Conservation (phyloP, 768 basidiomycete genomes). For the Rubroboletus satanas region DNA sequence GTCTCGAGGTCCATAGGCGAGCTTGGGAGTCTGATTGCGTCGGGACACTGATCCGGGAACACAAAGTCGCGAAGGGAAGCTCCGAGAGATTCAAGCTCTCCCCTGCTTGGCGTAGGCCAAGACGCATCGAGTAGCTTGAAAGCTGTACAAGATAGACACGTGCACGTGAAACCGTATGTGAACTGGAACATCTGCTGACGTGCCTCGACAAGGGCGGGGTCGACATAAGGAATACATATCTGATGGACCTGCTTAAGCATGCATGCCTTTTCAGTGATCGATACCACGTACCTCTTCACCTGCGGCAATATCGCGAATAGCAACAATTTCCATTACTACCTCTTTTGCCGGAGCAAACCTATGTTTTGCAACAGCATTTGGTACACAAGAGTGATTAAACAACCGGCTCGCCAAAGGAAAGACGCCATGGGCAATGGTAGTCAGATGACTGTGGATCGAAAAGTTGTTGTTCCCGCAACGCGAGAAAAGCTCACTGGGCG, state of each 20-base stretch:
- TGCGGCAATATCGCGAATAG: constrained; percentile 50
- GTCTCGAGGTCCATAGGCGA: constrained; percentile 23
- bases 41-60: constrained; percentile 27
- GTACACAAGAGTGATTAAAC: constrained; percentile 80
- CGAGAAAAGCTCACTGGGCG: constrained; percentile 37
- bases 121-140: constrained; percentile 38
- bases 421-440: constrained; percentile 65
- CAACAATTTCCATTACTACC: constrained; percentile 61
- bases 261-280: not conserved
- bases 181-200: constrained; percentile 54
- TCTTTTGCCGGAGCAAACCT: constrained; percentile 35
- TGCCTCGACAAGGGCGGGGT: constrained; percentile 65
- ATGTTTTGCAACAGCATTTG: constrained; percentile 68
- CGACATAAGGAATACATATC: constrained; percentile 75
- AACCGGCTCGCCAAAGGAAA: constrained; percentile 75
- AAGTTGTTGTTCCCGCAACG: constrained; percentile 85
- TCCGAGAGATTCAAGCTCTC: constrained; percentile 13
- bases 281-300: constrained; percentile 60
- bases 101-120: constrained; percentile 34
- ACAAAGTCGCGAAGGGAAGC: constrained; percentile 40
- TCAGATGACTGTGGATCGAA: constrained; percentile 68
- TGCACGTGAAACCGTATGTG: constrained; percentile 68
- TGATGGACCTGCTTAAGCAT: constrained; percentile 24
- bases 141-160: constrained; percentile 54
- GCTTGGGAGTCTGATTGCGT: constrained; percentile 22